phyloP scores from a whole-genome alignment of 768 basidiomycete species.

The Russula earlei region DNA sequence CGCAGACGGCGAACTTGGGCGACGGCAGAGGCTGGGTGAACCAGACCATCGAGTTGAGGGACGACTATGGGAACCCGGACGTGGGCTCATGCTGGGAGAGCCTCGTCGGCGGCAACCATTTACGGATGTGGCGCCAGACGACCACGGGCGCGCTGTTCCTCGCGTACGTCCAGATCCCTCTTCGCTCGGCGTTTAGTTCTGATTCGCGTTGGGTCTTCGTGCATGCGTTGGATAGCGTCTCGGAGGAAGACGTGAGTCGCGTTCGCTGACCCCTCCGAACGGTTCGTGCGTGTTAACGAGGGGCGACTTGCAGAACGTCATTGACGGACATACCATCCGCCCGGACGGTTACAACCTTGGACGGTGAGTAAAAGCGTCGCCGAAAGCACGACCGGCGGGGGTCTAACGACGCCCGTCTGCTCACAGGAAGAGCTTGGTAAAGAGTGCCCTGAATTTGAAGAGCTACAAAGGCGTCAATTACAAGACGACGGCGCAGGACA shows the following conservation, averaged over 20 bases:
- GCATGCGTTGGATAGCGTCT: conserved; percentile 5
- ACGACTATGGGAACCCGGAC: conserved; percentile 31
- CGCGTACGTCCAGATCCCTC: conserved; percentile 23
- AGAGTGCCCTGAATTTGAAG: conserved; percentile 1
- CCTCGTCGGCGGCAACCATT: conserved; percentile 21
- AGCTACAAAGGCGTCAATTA: conserved; percentile 29
- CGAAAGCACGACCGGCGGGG: no score
- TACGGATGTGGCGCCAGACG: conserved; percentile 25
- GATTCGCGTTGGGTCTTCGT: neutral
- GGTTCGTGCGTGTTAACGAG: no score
- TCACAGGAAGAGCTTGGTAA: neutral
- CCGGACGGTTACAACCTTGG: conserved; percentile 28
- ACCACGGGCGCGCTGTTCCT: conserved; percentile 29
- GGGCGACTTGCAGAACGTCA: conserved; percentile 13
- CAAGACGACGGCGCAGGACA: conserved; percentile 33
- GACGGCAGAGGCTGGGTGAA: conserved; percentile 38
- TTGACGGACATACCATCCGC: conserved; percentile 22
- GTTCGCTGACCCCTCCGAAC: neutral
- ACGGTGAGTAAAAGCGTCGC: conserved; percentile 18
- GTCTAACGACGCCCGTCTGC: no score
- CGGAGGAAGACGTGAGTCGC: conserved; percentile 20
- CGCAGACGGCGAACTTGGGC: conserved; percentile 38
- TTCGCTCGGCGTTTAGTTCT: neutral
- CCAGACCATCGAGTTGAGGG: conserved; percentile 36
- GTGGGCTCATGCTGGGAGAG: conserved; percentile 36